Base-by-base conservation (phyloP, 2,329 filamentous ascomycete genomes). In the Aspergillus melleus region DNA sequence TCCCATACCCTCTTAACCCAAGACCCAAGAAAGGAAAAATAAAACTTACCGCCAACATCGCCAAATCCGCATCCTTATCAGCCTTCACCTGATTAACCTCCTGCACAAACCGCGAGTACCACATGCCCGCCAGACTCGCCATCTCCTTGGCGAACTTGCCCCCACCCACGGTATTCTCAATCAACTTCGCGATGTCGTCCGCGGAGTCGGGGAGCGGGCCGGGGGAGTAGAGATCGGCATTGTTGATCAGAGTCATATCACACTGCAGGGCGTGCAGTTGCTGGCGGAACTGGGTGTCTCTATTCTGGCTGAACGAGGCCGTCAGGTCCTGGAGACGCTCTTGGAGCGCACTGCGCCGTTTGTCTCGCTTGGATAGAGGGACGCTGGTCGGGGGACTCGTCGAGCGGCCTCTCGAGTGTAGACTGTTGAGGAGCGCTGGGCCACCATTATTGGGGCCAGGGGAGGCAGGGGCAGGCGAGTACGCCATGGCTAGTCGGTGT, bases 221-320 rank as follows among this genome's bases (percentile, higher is more conserved):
- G 61, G 87, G 82, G 55, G 84, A 82, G 74, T 96, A 96, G 0
- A 91, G 90, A 70, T 96, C 90, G 55, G 95, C 90, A 67, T 90
- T 88, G 74, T 92, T 88, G 66, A 96, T 91, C 50, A 96, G 84
- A 60, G 86, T 91, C 78, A 93, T 92, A 75, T 96, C 93, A 65
- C 91, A 88, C 77, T 97, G 93, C n/a, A 97, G 87, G 66, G 91
- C 91, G 70, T 95, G 89, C 2, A 97, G 84, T 76, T 97, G 92
- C 66, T 95, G 90, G 63, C 93, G 88, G 76, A 96, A 98, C 69
- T 92, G 88, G 63, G 85, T 82, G 75, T 96, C 92, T 65, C 91
- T 86, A 71, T 96, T 92, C 64, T 89, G 86, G 64, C 87, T 86
- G 77, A 96, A 94, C 66, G 88, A 88, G 56, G 89, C 86, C 57